A percentile compares a stretch with the other conserved stretches of the same genome.
Conservation (phyloP, 2,329 filamentous ascomycete species). For the Thelonectria discophora region DNA sequence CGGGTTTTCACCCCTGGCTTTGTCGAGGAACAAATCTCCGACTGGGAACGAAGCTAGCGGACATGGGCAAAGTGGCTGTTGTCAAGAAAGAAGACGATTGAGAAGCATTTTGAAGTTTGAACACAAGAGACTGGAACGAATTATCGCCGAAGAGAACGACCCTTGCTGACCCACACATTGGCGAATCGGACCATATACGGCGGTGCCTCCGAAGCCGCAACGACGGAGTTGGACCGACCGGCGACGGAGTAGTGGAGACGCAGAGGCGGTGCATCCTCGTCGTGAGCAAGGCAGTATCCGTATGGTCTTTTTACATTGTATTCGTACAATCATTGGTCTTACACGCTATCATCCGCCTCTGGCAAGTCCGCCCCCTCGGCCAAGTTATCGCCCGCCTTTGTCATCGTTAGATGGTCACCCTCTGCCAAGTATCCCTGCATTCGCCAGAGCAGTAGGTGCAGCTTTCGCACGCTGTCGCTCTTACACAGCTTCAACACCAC, state of each 20-base stretch:
- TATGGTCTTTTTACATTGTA: not conserved
- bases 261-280: not conserved
- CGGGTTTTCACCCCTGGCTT: too few relatives aligned
- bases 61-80: too few relatives aligned
- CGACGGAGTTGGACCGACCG: slow-evolving; percentile 3
- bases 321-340: not conserved
- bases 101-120: not conserved
- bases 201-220: not conserved
- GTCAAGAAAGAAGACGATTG: too few relatives aligned
- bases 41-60: not conserved
- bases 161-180: not conserved
- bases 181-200: slow-evolving; percentile 1
- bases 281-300: not conserved
- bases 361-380: too few relatives aligned
- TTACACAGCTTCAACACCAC: slow-evolving; percentile 54
- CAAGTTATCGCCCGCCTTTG: too few relatives aligned
- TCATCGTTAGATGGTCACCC: not conserved
- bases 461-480: slow-evolving; percentile 50
- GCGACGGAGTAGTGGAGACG: slow-evolving; percentile 9
- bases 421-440: slow-evolving; percentile 62
- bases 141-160: not conserved
- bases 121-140: not conserved
- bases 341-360: not conserved
- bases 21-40: not conserved
- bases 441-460: slow-evolving; percentile 65